phyloP scores from a whole-genome alignment of 176 grass and related monocot species.

The Cenchrus fungigraminus region DNA sequence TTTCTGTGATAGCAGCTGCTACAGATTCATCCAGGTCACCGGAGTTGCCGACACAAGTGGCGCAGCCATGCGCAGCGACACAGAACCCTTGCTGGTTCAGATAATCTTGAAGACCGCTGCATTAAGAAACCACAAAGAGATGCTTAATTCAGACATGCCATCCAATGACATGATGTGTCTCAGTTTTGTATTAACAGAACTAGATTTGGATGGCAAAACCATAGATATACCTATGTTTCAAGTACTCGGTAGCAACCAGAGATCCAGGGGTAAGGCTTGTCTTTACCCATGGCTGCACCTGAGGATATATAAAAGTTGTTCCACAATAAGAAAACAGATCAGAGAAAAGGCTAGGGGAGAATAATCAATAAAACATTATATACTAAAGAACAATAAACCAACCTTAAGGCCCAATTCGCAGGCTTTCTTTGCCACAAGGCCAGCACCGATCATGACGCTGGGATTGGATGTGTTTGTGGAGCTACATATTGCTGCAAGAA shows the following conservation, averaged over 20 bases:
- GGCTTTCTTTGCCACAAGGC: conserved; percentile 68
- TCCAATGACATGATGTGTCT: neutral
- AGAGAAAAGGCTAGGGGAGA: neutral
- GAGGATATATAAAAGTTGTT: neutral
- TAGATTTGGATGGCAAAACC: neutral
- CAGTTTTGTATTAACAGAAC: neutral
- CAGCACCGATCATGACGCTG: conserved; percentile 67
- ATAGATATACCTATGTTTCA: conserved; percentile 49
- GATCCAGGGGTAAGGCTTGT: conserved; percentile 75
- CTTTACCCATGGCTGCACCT: conserved; percentile 81
- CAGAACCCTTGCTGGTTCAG: conserved; percentile 61
- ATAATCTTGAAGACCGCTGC: conserved; percentile 62
- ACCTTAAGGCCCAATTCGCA: conserved; percentile 58
- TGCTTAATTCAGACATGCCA: neutral
- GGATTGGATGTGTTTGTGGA: conserved; percentile 75
- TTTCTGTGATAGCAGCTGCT: conserved; percentile 58
- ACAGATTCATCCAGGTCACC: conserved; percentile 65
- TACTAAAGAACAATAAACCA: neutral
- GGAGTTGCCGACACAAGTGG: conserved; percentile 66
- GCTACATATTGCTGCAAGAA: conserved; percentile 68
- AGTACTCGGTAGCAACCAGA: conserved; percentile 60
- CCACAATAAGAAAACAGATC: neutral
- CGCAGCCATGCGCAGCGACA: conserved; percentile 55
- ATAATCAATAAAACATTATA: neutral
- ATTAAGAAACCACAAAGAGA: neutral